A percentile compares a stretch with the other conserved stretches of the same genome.
Conservation (phyloP, 139 green algal genomes). For the Chlorella sp. region DNA sequence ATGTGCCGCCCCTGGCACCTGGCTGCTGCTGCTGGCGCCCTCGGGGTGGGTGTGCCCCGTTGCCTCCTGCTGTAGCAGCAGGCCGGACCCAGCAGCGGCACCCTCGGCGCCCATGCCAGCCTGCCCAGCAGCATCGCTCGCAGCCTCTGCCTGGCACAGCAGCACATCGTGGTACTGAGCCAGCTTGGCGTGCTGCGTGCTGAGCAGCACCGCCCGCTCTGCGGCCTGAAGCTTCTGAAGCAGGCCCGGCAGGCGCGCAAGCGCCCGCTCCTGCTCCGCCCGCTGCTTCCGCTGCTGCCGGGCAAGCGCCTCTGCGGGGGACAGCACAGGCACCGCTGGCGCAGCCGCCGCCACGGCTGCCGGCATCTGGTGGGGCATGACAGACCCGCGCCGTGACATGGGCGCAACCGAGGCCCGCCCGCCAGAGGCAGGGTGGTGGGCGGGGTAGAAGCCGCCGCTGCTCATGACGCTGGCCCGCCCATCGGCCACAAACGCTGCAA, state of each 20-base stretch:
- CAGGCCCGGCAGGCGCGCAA: constrained; percentile 15
- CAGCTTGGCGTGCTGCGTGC: constrained; percentile 1
- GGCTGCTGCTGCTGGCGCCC: no score
- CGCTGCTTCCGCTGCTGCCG: background rate
- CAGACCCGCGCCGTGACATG: no score
- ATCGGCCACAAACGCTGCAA: constrained; percentile 5
- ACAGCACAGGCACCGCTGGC: background rate
- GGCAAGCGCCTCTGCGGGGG: no score
- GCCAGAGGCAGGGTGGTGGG: no score
- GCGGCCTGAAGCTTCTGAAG: background rate
- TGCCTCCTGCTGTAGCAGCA: background rate
- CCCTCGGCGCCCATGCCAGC: background rate
- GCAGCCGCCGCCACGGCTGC: background rate
- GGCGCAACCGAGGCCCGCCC: background rate
- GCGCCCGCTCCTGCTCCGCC: constrained; percentile 24
- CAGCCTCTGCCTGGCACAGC: background rate
- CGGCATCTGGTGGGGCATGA: background rate
- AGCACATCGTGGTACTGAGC: constrained; percentile 18
- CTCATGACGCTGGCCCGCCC: constrained; percentile 12
- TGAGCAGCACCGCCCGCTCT: constrained; percentile 17
- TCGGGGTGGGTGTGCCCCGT: no score
- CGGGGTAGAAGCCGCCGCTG: background rate
- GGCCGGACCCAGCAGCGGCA: background rate
- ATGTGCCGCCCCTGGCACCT: no score
- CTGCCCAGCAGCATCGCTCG: no score